phyloP scores from a whole-genome alignment of 139 green algal species.

The Mesotaenium endlicherianum region DNA sequence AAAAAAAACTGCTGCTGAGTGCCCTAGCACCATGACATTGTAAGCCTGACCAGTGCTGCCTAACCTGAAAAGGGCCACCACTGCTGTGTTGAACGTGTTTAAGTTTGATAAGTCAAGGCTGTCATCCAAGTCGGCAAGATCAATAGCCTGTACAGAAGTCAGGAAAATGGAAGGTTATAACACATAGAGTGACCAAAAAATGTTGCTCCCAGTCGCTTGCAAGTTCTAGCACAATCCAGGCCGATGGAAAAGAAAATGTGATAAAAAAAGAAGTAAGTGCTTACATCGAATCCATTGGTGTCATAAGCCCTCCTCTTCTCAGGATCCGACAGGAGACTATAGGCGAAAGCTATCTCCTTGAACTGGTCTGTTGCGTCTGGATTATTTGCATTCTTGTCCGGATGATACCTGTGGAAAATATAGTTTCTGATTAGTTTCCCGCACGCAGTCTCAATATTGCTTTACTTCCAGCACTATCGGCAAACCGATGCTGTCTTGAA shows the following conservation, averaged over 20 bases:
- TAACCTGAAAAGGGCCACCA: conserved; percentile 49
- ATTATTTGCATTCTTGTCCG: conserved; percentile 54
- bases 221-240: neutral
- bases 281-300: conserved; percentile 55
- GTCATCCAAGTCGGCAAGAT: conserved; percentile 41
- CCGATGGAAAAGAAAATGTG: neutral
- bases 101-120: conserved; percentile 35
- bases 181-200: neutral
- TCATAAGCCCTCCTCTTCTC: conserved; percentile 69
- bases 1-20: neutral
- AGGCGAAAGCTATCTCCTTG: conserved; percentile 64
- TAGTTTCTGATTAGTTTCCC: neutral
- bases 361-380: conserved; percentile 50
- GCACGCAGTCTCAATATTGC: neutral
- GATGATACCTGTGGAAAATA: conserved; percentile 47
- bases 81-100: conserved; percentile 27
- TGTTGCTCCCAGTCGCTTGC: neutral
- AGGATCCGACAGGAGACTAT: conserved; percentile 65
- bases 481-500: too few relatives aligned
- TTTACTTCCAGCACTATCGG: neutral
- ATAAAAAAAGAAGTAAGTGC: conserved; percentile 21
- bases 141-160: conserved; percentile 30
- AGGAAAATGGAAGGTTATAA: too few relatives aligned
- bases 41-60: neutral
- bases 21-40: neutral